Base-by-base conservation (phyloP, 305 asterid genomes). In the Striga hermonthica region DNA sequence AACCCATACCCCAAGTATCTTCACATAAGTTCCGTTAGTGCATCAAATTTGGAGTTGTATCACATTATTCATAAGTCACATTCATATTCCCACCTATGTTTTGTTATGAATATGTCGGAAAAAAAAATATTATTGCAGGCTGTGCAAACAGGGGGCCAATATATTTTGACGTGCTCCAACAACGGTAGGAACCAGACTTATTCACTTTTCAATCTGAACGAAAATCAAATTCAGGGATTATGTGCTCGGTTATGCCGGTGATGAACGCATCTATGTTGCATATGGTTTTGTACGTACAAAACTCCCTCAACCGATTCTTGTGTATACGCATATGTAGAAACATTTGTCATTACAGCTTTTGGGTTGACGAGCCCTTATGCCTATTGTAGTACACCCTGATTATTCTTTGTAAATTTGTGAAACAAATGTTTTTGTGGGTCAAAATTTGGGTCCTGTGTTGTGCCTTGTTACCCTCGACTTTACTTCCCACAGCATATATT, bases 181-280 rank as follows among this genome's bases (percentile, higher is more conserved):
- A 77, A 63, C 16, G 56, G 78, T 55, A 81, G 73, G 67, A 76
- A 72, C 65, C 67, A 73, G 66, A 66, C 86, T 7, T 89, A 82
- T 61, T 14, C 78, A 0, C 77, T 82, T 70, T 60, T 70, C 41
- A 82, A 80, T 68, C 86, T 81, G 13, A 72, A 79, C 1, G 28
- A 80, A 5, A 60, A 79, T 52, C 82, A 78, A 75, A 83, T 89
- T 52, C 86, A 77, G 69, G 91, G 95, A 54, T 74, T 85, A n/a
- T 89, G 97, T 50, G 57, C 74, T 16, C 84, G 81, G 83, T 88
- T 89, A 15, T 89, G 97, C 75, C 64, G 82, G 54, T 85, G 85
- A 89, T 50, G 11, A 4, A n/a, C 45, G 67, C 48, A 41, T 35
- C 31, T 14, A 10, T 52, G 11, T 6, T 9, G 15, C 8, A 12